These are phyloP conservation scores for Oryza nivara DNA, from an alignment of 176 grass and related monocot genomes.

Conservation along the genomic window DNA sequence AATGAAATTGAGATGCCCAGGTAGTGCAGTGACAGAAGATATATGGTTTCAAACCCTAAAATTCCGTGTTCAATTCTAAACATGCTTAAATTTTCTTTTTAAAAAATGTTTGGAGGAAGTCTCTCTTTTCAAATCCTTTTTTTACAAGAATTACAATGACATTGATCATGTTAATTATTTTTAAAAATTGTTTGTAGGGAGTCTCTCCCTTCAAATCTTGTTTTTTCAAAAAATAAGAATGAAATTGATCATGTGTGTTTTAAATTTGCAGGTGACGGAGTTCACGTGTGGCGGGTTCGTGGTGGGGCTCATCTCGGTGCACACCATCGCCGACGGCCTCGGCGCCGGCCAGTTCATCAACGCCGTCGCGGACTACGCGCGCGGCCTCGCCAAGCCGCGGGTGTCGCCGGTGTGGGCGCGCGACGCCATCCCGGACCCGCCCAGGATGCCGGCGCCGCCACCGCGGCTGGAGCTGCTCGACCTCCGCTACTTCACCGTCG, in stretches of 20 bases:
- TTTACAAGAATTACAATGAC: no score
- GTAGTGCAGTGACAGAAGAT: no score
- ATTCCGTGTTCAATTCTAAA: no score
- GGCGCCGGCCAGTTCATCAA: slow-evolving; percentile 87
- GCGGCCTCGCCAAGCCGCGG: slow-evolving; percentile 28
- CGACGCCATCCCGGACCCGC: slow-evolving; percentile 70
- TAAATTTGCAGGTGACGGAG: slow-evolving; percentile 70
- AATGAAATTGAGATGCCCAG: neutral
- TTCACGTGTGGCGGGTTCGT: slow-evolving; percentile 82
- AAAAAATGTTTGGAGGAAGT: no score
- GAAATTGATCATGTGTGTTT: neutral
- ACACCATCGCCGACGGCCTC: slow-evolving; percentile 81
- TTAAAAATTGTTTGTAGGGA: no score
- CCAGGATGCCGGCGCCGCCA: slow-evolving; percentile 48
- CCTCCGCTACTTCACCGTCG: slow-evolving; percentile 56
- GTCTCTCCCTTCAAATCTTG: no score
- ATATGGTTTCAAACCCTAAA: no score
- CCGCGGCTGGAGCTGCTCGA: slow-evolving; percentile 46
- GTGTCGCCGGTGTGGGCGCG: slow-evolving; percentile 68
- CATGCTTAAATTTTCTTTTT: no score
- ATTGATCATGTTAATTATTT: no score
- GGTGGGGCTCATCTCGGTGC: slow-evolving; percentile 78
- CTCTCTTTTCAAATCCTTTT: no score
- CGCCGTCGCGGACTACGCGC: slow-evolving; percentile 71
- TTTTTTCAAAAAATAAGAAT: neutral